Conservation (phyloP, 108 stramenopile species). For the Cyclotella baltica region DNA sequence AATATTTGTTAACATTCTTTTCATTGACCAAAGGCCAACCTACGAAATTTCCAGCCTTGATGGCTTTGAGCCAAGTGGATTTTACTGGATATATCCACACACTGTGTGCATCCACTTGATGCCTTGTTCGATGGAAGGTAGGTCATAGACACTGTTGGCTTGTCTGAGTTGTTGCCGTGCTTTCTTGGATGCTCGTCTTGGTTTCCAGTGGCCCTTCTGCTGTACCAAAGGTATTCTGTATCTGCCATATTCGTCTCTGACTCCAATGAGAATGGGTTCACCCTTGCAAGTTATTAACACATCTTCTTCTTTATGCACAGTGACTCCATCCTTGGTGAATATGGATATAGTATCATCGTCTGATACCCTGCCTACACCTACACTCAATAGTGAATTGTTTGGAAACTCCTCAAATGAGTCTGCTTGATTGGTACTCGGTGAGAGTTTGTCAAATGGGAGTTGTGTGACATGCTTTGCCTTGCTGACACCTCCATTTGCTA, state of each 20-base stretch:
- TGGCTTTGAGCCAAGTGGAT: slow-evolving; percentile 6
- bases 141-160: slow-evolving; percentile 1
- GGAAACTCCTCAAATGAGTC: neutral
- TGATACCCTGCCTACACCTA: neutral
- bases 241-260: neutral
- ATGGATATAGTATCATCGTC: neutral
- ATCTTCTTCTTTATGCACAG: neutral
- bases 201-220: neutral
- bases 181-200: neutral
- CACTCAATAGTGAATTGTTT: slow-evolving; percentile 3
- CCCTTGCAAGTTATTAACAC: neutral
- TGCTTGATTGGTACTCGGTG: neutral
- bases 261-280: neutral
- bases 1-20: slow-evolving; percentile 2
- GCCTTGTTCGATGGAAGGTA: neutral
- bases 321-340: neutral
- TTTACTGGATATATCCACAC: slow-evolving; percentile 3
- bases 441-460: neutral
- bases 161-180: neutral
- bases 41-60: slow-evolving; percentile 3
- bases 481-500: neutral
- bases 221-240: neutral
- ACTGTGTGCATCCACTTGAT: slow-evolving; percentile 11
- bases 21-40: slow-evolving; percentile 10
- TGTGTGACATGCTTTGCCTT: neutral